Evolutionary conservation across 208 protist genomes (phyloP), one percentile per base, ranked within the genome.

Genomic region (Wallacemonas sp.): DNA sequence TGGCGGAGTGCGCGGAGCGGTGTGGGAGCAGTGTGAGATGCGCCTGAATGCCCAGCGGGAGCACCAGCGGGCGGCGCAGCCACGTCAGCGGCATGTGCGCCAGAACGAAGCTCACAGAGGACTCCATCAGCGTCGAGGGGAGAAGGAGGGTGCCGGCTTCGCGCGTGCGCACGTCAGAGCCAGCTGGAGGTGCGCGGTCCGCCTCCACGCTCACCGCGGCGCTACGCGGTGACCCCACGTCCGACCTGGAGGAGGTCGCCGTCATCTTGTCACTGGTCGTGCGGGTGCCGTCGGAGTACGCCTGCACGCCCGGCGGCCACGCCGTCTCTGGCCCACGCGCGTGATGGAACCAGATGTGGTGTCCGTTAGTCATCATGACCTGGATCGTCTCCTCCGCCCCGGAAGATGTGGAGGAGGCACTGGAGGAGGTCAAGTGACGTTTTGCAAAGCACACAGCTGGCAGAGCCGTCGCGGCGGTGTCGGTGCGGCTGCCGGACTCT

Each of bases 11-110:
- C 22, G 64, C 46, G 19, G 69, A 41, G 34, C 75, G 66, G 38
- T 87, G 75, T 10, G 89, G 89, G 21, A 95, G 71, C 70, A 88
- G 76, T 22, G 84, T 90, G 46, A 92, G 73, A 46, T 79, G 92
- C n/a, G 76, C 53, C 57, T 80, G 68, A 34, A 91, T 15, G 26
- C 66, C 54, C 22, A 95, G 41, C 0, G 89, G 89, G 27, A 95
- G 64, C 19, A 92, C 76, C 12, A 92, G 73, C 1, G 86, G 85
- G 5, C 82, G 77, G 17, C 84, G 83, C 21, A 89, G 36, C 45
- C 81, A 74, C 12, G 63, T 42, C 22, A 91, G 59, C n/a, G 89
- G 89, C 21, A 91, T 45, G 61, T 91, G 78, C 27, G 69, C 69
- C 1, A 92, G 60, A n/a, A 95, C 30, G 39, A 74, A 74, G 32